These are phyloP conservation scores for Chlorencoelia australis DNA, from an alignment of 2,329 filamentous ascomycete species.

Conservation along the genomic window DNA sequence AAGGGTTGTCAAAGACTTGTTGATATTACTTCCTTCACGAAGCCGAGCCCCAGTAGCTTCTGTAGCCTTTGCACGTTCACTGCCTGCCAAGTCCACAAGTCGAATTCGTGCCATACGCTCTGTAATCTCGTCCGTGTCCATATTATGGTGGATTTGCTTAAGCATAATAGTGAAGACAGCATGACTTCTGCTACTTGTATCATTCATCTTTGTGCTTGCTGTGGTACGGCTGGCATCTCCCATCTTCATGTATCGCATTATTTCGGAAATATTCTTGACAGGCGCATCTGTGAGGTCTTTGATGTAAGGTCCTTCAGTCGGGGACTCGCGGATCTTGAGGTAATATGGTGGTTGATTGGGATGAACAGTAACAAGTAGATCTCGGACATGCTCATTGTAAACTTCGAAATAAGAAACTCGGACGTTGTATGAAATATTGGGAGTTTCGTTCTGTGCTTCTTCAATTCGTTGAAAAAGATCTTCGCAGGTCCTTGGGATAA, in stretches of 20 bases:
- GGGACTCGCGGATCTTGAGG: slow-evolving; percentile 93
- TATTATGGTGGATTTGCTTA: slow-evolving; percentile 95
- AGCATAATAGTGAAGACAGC: slow-evolving; percentile 97
- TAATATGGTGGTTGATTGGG: slow-evolving; percentile 73
- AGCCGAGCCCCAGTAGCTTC: slow-evolving; percentile 87
- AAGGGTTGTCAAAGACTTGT: slow-evolving; percentile 93
- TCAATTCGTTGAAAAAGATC: slow-evolving; percentile 93
- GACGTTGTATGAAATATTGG: slow-evolving; percentile 93
- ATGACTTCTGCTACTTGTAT: slow-evolving; percentile 91
- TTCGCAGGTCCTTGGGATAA: slow-evolving; percentile 92
- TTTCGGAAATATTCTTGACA: slow-evolving; percentile 76
- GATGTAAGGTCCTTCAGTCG: slow-evolving; percentile 89
- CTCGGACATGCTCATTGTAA: slow-evolving; percentile 97
- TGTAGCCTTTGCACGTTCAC: slow-evolving; percentile 88
- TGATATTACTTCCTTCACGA: slow-evolving; percentile 95
- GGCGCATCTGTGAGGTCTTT: slow-evolving; percentile 93
- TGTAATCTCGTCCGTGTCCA: slow-evolving; percentile 95
- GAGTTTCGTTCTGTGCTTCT: slow-evolving; percentile 59
- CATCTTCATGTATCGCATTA: slow-evolving; percentile 80
- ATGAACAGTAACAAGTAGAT: slow-evolving; percentile 68
- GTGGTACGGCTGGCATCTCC: slow-evolving; percentile 82
- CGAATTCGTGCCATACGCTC: slow-evolving; percentile 90
- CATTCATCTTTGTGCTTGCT: slow-evolving; percentile 98
- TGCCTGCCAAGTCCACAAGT: slow-evolving; percentile 88
- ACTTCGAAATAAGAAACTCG: slow-evolving; percentile 98